Evolutionary conservation across 2,329 filamentous ascomycete species (phyloP).

Genomic region (Fusarium denticulatum): DNA sequence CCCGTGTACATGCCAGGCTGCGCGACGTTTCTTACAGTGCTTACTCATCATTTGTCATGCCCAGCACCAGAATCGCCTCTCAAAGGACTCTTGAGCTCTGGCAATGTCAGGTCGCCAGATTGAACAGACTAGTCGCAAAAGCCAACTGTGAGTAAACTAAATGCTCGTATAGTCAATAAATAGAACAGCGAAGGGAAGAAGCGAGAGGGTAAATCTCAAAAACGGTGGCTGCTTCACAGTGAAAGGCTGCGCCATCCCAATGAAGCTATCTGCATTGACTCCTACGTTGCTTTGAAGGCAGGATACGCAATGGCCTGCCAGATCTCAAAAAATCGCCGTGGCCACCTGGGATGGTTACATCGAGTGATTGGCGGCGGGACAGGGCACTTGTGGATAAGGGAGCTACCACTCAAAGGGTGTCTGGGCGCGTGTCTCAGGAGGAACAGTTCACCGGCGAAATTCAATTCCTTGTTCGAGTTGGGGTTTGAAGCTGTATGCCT

Average conservation of each 20-base stretch:
- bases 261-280: conserved; percentile 34
- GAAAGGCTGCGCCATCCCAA: conserved; percentile 18
- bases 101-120: conserved; percentile 9
- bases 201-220: background rate
- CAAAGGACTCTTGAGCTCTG: background rate
- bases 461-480: conserved; percentile 32
- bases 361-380: conserved; percentile 33
- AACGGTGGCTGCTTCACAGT: conserved; percentile 10
- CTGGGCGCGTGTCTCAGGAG: conserved; percentile 44
- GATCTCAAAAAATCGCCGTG: conserved; percentile 44
- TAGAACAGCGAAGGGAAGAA: conserved; percentile 4
- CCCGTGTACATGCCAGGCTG: conserved; percentile 10
- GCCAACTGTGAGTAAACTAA: conserved; percentile 9
- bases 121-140: background rate
- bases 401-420: conserved; percentile 41
- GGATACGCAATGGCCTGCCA: conserved; percentile 41
- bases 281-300: conserved; percentile 34
- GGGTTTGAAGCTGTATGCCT: conserved; percentile 3
- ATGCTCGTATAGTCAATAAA: background rate
- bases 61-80: conserved; percentile 32
- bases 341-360: conserved; percentile 43
- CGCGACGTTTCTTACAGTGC: conserved; percentile 29
- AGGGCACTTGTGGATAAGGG: conserved; percentile 31
- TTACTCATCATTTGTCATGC: conserved; percentile 37
- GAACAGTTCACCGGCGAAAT: conserved; percentile 39